Evolutionary conservation across 768 basidiomycete species (phyloP).

Genomic region (Lentinus tigrinus): DNA sequence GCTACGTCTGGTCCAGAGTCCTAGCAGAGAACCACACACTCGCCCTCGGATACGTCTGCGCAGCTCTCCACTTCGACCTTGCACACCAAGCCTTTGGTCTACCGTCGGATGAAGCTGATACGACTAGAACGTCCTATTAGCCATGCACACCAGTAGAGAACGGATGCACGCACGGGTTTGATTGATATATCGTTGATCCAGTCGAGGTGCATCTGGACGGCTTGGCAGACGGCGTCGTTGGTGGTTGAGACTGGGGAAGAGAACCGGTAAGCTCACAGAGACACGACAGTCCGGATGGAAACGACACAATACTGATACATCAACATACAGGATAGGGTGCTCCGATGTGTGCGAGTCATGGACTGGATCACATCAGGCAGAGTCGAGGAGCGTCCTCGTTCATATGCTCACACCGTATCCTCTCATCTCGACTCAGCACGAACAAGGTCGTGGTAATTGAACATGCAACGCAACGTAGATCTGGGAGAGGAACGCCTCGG

Average conservation of each 20-base stretch:
- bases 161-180: conserved; percentile 65
- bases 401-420: too few relatives aligned
- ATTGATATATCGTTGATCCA: conserved; percentile 97
- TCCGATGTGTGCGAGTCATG: too few relatives aligned
- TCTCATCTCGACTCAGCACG: too few relatives aligned
- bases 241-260: neutral
- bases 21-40: conserved; percentile 82
- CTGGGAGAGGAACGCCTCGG: too few relatives aligned
- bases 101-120: conserved; percentile 94
- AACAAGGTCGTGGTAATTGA: too few relatives aligned
- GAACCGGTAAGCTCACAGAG: too few relatives aligned
- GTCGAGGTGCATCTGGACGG: conserved; percentile 85
- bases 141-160: neutral
- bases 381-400: too few relatives aligned
- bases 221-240: conserved; percentile 78
- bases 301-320: too few relatives aligned
- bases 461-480: too few relatives aligned
- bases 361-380: too few relatives aligned
- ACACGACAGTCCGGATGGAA: too few relatives aligned
- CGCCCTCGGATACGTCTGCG: conserved; percentile 80
- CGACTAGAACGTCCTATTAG: conserved; percentile 34
- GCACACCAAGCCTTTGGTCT: conserved; percentile 85
- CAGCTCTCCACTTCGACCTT: conserved; percentile 88
- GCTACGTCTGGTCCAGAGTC: conserved; percentile 45
- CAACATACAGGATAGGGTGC: too few relatives aligned